Evolutionary conservation across 228 moss, liverwort and hornwort genomes (phyloP), one percentile per base, ranked within the genome.

Genomic region (Sphagnum fallax): DNA sequence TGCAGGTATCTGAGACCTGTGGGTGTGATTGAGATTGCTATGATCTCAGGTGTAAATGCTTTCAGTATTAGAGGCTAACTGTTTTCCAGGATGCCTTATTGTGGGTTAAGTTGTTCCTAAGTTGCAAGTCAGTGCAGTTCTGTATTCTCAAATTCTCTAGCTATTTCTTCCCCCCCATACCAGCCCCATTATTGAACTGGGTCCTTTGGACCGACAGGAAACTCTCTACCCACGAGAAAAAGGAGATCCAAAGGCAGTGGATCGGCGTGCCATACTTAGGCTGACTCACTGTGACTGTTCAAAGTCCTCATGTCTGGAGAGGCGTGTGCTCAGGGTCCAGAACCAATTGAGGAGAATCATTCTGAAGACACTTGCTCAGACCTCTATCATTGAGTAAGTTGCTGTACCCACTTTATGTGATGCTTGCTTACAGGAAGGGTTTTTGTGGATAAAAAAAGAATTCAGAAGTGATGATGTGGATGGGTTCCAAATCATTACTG

Each of bases 141-240:
- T 32, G 32, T 32, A 32, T 32, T 32, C 2, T 32, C 32, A 3
- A 32, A 32, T 32, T 32, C 32, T 32, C 32, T 32, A 32, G 32
- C 32, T 32, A 1, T 32, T 32, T 32, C 32, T 32, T 32, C 32
- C 32, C 32, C 32, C 32, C 32, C 32, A 32, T 32, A 32, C 32
- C 32, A 32, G 32, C 32, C 32, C 32, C 32, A 32, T 32, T 32
- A 32, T 32, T 32, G 32, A 32, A 32, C 32, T 32, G 32, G 32
- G 3, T 32, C 32, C 32, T 32, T 32, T 32, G 32, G 32, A 16
- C 9, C 51, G 60, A 67, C 84, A 96, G 93, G 90, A 91, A 75
- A 93, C 96, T 47, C 84, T 97, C 60, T 86, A 88, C 66, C 93
- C 93, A 13, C 71, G 96, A 48, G 83, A 78, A 52, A 83, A 76